Base-by-base conservation (phyloP, 495 filamentous ascomycete species). In the Hypoxylon rickii region DNA sequence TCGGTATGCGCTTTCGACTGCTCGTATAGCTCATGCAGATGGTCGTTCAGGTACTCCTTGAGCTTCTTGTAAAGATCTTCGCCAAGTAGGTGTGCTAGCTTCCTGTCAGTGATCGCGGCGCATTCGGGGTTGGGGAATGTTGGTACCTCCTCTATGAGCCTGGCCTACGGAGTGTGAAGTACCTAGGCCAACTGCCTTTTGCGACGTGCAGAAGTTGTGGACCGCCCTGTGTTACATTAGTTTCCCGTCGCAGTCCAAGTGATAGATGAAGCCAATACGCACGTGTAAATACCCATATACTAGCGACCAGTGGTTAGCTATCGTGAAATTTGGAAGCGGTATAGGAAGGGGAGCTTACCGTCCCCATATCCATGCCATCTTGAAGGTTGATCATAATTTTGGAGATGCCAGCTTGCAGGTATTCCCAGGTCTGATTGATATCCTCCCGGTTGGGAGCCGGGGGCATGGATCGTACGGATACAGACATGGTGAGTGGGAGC, bases 221-320 rank as follows among this genome's bases (percentile, higher is more conserved):
- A 99, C 92, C 47, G 93, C 91, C 19, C 89, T 94, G 58, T 54
- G 18, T 37, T 7, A 51, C 8, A 44, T 73, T 64, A 78, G 65
- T 43, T 43, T 18, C 13, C 3, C 3, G 18, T 48, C 34, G 17
- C 26, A 36, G n/a, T n/a, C n/a, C n/a, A n/a, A n/a, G n/a, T n/a
- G n/a, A n/a, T n/a, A n/a, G n/a, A n/a, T n/a, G n/a, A n/a, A n/a
- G n/a, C n/a, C 11, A 11, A 21, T 19, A 78, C 87, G 54, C 70
- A 92, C 89, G 94, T 96, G 79, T 98, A 98, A 50, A 97, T 85
- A 33, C 88, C 89, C 94, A 98, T 96, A 72, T 98, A 98, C 89
- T 89, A 70, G 26, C 63, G 38, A 18, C 42, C 21, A 44, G 44
- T 24, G 44, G 40, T 61, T 57, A 47, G 46, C 36, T 21, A 13